Evolutionary conservation across 805 yeast species (phyloP), one percentile per base, ranked within the genome.

Genomic region (Ogataea paraovalis): DNA sequence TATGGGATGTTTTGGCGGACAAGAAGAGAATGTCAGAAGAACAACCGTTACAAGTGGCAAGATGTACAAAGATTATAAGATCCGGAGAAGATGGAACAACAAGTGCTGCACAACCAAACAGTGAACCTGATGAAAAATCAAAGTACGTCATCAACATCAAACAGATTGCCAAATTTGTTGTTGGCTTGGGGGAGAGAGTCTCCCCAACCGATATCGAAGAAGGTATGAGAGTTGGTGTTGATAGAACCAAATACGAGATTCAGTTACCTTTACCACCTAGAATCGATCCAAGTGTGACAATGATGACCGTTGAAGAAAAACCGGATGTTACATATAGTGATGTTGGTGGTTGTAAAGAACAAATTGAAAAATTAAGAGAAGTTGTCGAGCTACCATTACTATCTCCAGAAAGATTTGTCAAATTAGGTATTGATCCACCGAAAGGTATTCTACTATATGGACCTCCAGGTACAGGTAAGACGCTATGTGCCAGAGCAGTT

Each of bases 281-380:
- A 63, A 94, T 94, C 65, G 99, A 94, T 68, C 98, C 99, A 13
- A 80, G 90, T 36, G 99, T 94, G 46, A 94, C 99, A 6, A 94
- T 94, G 99, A 94, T 94, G 99, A 92, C 98, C 2, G 99, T 94
- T 42, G 99, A 94, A 69, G 99, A 94, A 71, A 94, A 94, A 68
- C 99, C 99, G 13, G 99, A 94, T 70, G 98, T 94, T 34, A 94
- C 99, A 1, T 94, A 94, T 69, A 87, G 95, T 52, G 99, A 94
- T 66, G 91, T 94, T 53, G 99, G 99, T 59, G 99, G 99, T 34
- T 89, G 97, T 67, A 94, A 94, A 73, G 98, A 94, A 53, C 99
- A 94, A 69, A 92, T 94, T 61, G 99, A 94, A 67, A 91, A 92
- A 69, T 75, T 91, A 51, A 80, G 97, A 66, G 98, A 91, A 69